phyloP scores from a whole-genome alignment of 176 grass and related monocot genomes.

The Metroxylon sagu region DNA sequence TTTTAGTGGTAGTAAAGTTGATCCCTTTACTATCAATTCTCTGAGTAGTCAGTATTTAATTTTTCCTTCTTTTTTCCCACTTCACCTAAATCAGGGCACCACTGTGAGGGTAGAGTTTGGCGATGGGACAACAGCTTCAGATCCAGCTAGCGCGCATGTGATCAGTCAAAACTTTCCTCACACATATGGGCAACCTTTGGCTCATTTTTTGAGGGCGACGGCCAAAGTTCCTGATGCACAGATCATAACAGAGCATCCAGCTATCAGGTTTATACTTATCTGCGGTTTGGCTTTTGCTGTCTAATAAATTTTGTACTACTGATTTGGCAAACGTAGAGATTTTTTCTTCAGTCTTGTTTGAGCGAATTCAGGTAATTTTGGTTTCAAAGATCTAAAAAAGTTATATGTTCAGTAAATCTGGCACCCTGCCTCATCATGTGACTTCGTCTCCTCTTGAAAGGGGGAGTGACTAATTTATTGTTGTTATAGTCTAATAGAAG shows the following conservation, averaged over 20 bases:
- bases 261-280: slow-evolving; percentile 44
- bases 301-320: neutral
- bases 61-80: slow-evolving; percentile 1
- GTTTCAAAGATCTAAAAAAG: too few species aligned
- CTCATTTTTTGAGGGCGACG: slow-evolving; percentile 79
- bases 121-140: slow-evolving; percentile 64
- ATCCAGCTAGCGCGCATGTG: slow-evolving; percentile 77
- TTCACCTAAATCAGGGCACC: slow-evolving; percentile 58
- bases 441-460: too few species aligned
- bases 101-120: slow-evolving; percentile 92
- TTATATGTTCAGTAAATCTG: too few species aligned
- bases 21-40: too few species aligned
- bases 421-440: too few species aligned
- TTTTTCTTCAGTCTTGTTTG: too few species aligned
- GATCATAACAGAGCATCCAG: slow-evolving; percentile 68
- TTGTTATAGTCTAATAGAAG: too few species aligned
- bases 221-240: slow-evolving; percentile 70
- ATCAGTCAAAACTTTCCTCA: slow-evolving; percentile 75
- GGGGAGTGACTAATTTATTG: too few species aligned
- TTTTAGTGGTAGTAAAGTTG: too few species aligned
- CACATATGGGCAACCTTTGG: slow-evolving; percentile 78
- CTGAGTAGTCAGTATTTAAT: neutral
- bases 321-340: too few species aligned
- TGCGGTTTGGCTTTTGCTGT: neutral
- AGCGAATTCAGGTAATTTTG: too few species aligned